Percentiles rank a stretch among this genome's conserved stretches.
phyloP scores from a whole-genome alignment of 2,329 filamentous ascomycete genomes.

The Colletotrichum abscissum region DNA sequence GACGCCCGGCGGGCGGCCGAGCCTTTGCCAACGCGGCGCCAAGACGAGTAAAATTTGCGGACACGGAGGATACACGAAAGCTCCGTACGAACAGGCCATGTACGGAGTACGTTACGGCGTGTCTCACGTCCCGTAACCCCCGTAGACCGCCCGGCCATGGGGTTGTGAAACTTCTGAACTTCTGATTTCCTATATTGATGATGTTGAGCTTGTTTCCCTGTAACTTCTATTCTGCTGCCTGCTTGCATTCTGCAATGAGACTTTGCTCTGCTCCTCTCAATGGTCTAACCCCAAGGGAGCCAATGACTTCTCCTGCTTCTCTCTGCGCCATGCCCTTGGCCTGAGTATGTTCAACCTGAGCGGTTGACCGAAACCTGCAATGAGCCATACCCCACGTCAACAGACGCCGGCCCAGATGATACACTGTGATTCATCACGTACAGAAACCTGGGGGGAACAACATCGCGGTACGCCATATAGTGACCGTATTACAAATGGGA shows the following conservation, averaged over 20 bases:
- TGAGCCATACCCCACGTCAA: not conserved
- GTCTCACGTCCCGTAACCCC: not conserved
- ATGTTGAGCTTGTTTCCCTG: not conserved
- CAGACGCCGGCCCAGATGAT: not conserved
- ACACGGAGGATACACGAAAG: not conserved
- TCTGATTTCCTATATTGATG: not conserved
- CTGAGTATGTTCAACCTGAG: not conserved
- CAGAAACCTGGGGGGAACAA: not conserved
- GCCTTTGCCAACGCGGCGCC: not conserved
- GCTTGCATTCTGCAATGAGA: not conserved
- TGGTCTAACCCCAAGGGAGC: not conserved
- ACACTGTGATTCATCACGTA: not conserved
- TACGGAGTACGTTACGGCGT: not conserved
- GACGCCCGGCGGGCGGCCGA: not conserved
- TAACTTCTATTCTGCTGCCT: too few relatives aligned
- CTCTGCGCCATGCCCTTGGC: not conserved
- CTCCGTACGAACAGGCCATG: not conserved
- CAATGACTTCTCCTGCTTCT: not conserved
- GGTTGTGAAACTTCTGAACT: too few relatives aligned
- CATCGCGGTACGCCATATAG: not conserved
- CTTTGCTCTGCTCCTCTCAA: not conserved
- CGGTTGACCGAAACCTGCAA: not conserved
- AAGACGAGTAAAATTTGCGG: not conserved
- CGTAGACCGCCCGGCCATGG: not conserved
- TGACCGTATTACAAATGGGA: not conserved